phyloP scores from a whole-genome alignment of 75 land plant genomes.

The Selaginella tamariscina region DNA sequence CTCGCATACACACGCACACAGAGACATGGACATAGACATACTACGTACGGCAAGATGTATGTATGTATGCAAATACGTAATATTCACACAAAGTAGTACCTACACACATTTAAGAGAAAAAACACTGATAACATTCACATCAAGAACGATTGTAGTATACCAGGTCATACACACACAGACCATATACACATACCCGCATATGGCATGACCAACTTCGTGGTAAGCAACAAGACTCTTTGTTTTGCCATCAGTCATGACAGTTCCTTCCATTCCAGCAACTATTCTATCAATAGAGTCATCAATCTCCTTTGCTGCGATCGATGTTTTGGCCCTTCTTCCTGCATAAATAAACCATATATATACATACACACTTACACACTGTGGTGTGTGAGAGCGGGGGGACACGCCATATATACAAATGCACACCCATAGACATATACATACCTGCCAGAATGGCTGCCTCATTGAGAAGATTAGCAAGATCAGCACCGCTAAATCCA shows the following conservation, averaged over 20 bases:
- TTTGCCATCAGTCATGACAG: slow-evolving; percentile 6
- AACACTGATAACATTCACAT: not conserved
- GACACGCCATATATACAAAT: no score
- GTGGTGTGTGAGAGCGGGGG: no score
- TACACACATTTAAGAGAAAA: no score
- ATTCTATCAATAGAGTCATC: slow-evolving; percentile 13
- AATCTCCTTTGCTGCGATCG: slow-evolving; percentile 8
- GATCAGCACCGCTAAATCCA: slow-evolving; percentile 11
- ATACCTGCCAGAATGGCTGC: slow-evolving; percentile 10
- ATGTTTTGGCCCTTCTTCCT: not conserved
- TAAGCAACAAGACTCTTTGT: slow-evolving; percentile 10
- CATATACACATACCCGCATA: not conserved
- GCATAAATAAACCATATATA: no score
- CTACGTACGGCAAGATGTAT: not conserved
- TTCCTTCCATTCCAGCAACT: slow-evolving; percentile 13
- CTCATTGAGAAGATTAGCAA: slow-evolving; percentile 13
- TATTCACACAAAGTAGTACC: no score
- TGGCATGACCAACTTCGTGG: slow-evolving; percentile 12
- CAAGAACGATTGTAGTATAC: not conserved
- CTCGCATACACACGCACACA: not conserved
- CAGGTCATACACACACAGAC: not conserved
- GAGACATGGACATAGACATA: not conserved
- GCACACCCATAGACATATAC: no score
- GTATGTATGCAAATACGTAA: not conserved
- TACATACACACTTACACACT: no score